phyloP scores from a whole-genome alignment of 495 filamentous ascomycete species.

The Penicillium arizonense region DNA sequence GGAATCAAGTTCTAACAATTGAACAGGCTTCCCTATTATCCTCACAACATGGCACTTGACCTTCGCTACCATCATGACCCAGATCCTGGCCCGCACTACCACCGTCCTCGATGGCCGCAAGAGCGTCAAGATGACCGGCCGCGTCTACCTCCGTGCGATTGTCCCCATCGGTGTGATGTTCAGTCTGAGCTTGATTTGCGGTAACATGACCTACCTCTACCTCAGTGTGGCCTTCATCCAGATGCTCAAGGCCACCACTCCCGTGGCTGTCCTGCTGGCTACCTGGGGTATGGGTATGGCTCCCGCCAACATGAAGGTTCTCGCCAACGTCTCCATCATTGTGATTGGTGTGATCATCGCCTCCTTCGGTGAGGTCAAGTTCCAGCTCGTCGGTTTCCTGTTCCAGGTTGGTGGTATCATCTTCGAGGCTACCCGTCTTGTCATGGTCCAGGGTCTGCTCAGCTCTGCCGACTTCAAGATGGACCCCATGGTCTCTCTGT shows the following conservation, averaged over 20 bases:
- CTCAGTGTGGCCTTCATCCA: conserved; percentile 94
- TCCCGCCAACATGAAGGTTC: conserved; percentile 71
- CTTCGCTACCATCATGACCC: conserved; percentile 89
- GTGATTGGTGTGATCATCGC: conserved; percentile 89
- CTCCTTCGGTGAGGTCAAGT: conserved; percentile 89
- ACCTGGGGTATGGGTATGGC: conserved; percentile 81
- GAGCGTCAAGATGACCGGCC: conserved; percentile 89
- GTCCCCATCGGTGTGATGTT: conserved; percentile 93
- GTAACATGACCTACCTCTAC: conserved; percentile 90
- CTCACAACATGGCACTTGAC: conserved; percentile 91
- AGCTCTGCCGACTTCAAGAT: conserved; percentile 94
- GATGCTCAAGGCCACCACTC: conserved; percentile 96
- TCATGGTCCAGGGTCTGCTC: conserved; percentile 87
- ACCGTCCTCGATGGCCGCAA: conserved; percentile 84
- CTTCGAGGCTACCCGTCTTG: conserved; percentile 88
- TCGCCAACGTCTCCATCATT: conserved; percentile 84
- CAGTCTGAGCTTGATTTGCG: conserved; percentile 90
- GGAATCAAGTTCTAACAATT: conserved; percentile 1
- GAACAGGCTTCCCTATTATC: conserved; percentile 49
- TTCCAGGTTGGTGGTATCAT: conserved; percentile 81
- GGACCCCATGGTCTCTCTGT: conserved; percentile 93
- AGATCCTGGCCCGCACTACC: conserved; percentile 82
- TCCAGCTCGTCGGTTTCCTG: conserved; percentile 81
- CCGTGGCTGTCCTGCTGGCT: conserved; percentile 81
- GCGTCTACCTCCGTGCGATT: conserved; percentile 85